phyloP scores from a whole-genome alignment of 2,329 filamentous ascomycete genomes.

The Bisporella sp. region DNA sequence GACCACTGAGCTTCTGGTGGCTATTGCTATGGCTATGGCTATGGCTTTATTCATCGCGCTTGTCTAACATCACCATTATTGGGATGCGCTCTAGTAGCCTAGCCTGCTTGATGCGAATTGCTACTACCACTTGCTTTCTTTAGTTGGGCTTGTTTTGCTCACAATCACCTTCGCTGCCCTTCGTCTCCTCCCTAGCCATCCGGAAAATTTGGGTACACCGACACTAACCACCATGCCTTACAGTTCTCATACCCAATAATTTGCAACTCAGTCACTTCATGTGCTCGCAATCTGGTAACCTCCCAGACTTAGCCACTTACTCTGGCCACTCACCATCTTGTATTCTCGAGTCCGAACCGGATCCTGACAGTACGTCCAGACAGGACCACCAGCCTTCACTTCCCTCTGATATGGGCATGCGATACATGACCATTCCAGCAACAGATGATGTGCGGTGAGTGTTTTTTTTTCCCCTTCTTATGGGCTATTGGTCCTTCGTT shows the following conservation, averaged over 20 bases:
- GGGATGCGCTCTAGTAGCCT: neutral
- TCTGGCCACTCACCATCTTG: constrained; percentile 25
- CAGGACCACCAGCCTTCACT: constrained; percentile 22
- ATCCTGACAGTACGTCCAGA: constrained; percentile 28
- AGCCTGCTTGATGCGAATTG: neutral
- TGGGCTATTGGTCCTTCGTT: constrained; percentile 18
- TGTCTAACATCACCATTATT: neutral
- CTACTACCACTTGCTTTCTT: neutral
- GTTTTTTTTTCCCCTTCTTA: constrained; percentile 1
- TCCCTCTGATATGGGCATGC: constrained; percentile 28
- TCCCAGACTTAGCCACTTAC: constrained; percentile 26
- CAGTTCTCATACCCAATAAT: constrained; percentile 21
- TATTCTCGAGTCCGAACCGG: constrained; percentile 26
- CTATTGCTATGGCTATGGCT: neutral
- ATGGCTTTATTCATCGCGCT: neutral
- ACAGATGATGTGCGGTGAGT: constrained; percentile 31
- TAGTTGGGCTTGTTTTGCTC: neutral
- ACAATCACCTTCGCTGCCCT: neutral
- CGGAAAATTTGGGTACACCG: neutral
- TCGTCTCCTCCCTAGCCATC: neutral
- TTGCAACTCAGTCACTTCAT: constrained; percentile 27
- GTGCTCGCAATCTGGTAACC: constrained; percentile 30
- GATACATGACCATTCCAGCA: constrained; percentile 25
- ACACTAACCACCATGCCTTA: constrained; percentile 14
- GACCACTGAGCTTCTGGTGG: too few relatives aligned